Conservation (phyloP, 768 basidiomycete genomes). For the Baorangia bicolor region DNA sequence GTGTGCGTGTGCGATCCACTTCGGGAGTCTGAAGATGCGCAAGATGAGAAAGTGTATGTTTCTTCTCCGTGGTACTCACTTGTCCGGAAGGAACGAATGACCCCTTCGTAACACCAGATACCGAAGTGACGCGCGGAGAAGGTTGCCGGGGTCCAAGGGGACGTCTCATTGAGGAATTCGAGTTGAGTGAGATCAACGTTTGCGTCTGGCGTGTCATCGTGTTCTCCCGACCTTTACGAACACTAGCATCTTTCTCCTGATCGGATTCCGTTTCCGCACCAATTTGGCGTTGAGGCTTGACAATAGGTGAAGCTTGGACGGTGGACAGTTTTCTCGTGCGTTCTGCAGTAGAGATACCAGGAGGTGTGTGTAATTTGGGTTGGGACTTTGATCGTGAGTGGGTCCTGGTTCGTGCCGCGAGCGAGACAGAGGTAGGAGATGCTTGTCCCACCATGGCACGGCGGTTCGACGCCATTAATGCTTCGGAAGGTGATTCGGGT, state of each 20-base stretch:
- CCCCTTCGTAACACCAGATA: neutral
- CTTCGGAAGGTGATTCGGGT: constrained; percentile 1
- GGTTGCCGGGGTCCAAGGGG: constrained; percentile 24
- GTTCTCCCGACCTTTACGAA: neutral
- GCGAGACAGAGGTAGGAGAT: neutral
- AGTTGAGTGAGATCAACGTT: constrained; percentile 20
- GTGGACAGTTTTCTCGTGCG: constrained; percentile 29
- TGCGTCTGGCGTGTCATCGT: neutral
- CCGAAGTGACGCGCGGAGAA: constrained; percentile 12
- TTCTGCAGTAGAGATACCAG: neutral
- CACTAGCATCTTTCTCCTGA: neutral
- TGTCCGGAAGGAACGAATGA: constrained; percentile 1
- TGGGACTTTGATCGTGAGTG: constrained; percentile 37
- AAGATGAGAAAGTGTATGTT: neutral
- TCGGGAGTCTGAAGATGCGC: neutral
- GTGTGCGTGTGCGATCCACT: constrained; percentile 13
- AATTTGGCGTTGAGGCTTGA: constrained; percentile 15
- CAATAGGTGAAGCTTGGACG: constrained; percentile 30
- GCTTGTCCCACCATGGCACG: neutral
- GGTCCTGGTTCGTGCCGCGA: neutral
- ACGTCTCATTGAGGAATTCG: constrained; percentile 25
- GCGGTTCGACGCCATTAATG: neutral
- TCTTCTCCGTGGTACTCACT: constrained; percentile 4
- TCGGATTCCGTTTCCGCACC: constrained; percentile 1
- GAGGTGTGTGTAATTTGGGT: constrained; percentile 29